Evolutionary conservation across 805 yeast species (phyloP), one percentile per base, ranked within the genome.

Genomic region (Komagataella kurtzmanii): DNA sequence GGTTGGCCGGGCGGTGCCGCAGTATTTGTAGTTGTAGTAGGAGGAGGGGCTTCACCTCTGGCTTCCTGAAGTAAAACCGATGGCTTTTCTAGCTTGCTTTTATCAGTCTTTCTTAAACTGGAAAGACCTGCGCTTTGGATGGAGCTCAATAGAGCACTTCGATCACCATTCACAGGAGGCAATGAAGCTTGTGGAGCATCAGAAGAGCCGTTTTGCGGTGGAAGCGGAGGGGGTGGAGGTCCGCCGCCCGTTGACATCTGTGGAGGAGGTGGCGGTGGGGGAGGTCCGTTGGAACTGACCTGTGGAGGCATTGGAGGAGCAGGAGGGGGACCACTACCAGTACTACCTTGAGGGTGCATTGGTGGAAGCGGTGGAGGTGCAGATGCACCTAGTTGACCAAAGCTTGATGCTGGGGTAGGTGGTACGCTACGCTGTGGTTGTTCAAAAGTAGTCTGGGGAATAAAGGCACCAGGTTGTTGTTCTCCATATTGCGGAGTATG

Each of bases 61-160:
- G 88, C 88, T 61, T 85, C 91, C 60, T 77, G 86, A 17, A 86
- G 66, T 17, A 85, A 59, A 0, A 77, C 87, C 44, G 84, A 80
- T 7, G 97, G 96, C 55, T 75, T 79, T 43, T 90, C 97, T 45
- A 88, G 69, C 59, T 85, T 89, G 0, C 88, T 66, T 65, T 89
- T 91, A 65, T 91, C 97, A 1, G 85, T 84, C 62, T 83, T 88
- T 56, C 74, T 79, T 57, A 91, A 74, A 5, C 79, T 60, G 0
- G 84, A 83, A 3, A 90, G 44, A 44, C 91, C 90, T 0, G 96
- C 82, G 44, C 83, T 79, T 58, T 96, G 75, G 57, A 91, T 91
- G 0, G 97, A 88, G 0, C 95, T 86, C 54, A 91, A 70, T 46
- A 91, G 72, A 0, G 95, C 95, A 64, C 86, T 95, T 58, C 96